phyloP scores from a whole-genome alignment of 1,284 basidiomycete genomes.

The Dichomitus squalens region DNA sequence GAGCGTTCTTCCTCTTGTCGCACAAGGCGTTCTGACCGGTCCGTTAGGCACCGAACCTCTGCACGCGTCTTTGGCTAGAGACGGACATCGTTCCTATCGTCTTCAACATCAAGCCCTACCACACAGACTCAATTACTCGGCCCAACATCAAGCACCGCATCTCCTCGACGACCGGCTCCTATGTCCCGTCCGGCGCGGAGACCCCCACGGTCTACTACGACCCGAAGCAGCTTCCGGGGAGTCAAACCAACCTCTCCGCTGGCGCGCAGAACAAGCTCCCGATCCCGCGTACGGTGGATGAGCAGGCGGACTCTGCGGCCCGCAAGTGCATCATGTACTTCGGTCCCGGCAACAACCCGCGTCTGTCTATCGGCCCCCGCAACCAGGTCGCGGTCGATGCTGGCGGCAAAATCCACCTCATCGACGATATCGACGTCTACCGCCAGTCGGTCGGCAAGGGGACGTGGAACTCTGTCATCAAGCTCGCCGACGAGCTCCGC shows the following conservation, averaged over 20 bases:
- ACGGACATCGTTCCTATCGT: conserved; percentile 78
- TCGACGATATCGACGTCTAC: conserved; percentile 77
- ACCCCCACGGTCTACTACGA: conserved; percentile 72
- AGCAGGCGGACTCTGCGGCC: conserved; percentile 82
- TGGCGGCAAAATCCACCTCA: conserved; percentile 76
- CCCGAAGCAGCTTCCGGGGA: conserved; percentile 44
- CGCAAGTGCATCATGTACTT: conserved; percentile 82
- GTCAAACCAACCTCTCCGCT: conserved; percentile 40
- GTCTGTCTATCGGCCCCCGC: conserved; percentile 74
- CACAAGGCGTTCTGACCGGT: neutral
- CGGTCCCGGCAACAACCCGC: conserved; percentile 79
- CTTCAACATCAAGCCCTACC: conserved; percentile 81
- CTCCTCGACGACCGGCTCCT: conserved; percentile 74
- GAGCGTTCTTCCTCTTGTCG: neutral
- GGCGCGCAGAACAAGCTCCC: conserved; percentile 58
- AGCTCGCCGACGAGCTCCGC: conserved; percentile 79
- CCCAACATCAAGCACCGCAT: conserved; percentile 79
- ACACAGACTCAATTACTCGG: conserved; percentile 73
- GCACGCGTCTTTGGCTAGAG: conserved; percentile 77
- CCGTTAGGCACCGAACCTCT: conserved; percentile 66
- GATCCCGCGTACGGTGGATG: conserved; percentile 74
- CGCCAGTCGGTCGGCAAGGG: conserved; percentile 64
- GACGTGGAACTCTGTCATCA: conserved; percentile 78
- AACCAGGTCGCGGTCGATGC: conserved; percentile 83
- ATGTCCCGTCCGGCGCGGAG: conserved; percentile 70